Evolutionary conservation across 805 yeast species (phyloP).

Genomic region (Spathaspora boniae): DNA sequence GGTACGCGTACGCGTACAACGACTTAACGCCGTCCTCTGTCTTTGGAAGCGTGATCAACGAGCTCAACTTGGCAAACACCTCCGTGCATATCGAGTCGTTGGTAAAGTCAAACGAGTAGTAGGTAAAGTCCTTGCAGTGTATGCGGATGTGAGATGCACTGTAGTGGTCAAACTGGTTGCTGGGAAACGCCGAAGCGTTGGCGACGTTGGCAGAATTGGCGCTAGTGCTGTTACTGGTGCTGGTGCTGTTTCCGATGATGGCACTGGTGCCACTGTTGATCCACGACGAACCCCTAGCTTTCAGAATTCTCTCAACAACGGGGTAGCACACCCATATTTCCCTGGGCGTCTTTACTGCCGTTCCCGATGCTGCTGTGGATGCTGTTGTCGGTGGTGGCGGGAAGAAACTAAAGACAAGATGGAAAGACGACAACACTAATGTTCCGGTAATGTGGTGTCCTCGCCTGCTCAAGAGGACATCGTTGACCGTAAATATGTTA

Average conservation of each 20-base stretch:
- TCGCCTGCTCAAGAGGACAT: conserved; percentile 35
- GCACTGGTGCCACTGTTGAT: conserved; percentile 13
- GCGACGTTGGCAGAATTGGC: conserved; percentile 2
- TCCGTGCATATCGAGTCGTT: conserved; percentile 59
- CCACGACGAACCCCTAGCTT: conserved; percentile 53
- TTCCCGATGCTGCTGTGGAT: too few relatives aligned
- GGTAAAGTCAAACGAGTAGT: conserved; percentile 70
- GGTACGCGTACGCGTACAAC: conserved; percentile 79
- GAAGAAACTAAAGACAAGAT: conserved; percentile 36
- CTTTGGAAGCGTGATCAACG: conserved; percentile 55
- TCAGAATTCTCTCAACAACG: conserved; percentile 60
- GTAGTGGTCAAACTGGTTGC: conserved; percentile 30
- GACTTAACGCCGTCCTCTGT: conserved; percentile 37
- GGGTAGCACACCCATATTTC: conserved; percentile 96
- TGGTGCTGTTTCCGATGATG: conserved; percentile 1
- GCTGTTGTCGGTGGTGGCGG: conserved; percentile 8
- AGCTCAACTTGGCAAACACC: conserved; percentile 69
- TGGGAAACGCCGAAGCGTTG: conserved; percentile 8
- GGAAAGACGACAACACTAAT: conserved; percentile 34
- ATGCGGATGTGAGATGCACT: conserved; percentile 58
- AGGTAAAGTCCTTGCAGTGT: conserved; percentile 82
- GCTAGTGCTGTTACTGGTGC: background rate
- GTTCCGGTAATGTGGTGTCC: conserved; percentile 36
- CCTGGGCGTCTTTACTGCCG: conserved; percentile 21
- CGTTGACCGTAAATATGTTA: conserved; percentile 29